Conservation (phyloP, 148 eudicot genomes). For the Fagopyrum homotropicum region DNA sequence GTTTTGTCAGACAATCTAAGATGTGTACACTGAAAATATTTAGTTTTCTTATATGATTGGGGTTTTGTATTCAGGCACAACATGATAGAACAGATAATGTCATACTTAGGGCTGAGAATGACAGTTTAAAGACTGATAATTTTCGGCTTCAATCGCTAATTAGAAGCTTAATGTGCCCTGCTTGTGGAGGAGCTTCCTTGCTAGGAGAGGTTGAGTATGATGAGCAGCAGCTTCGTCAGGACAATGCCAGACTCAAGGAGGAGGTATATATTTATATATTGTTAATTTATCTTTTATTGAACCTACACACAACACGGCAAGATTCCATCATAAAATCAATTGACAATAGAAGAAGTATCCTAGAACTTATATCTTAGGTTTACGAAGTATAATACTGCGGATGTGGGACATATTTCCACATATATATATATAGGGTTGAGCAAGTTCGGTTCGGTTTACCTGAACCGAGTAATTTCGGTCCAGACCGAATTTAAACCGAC, state of each 20-base stretch:
- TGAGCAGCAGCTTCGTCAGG: constrained; percentile 84
- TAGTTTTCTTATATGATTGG: not conserved
- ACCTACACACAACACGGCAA: no score
- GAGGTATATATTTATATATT: constrained; percentile 44
- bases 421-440: no score
- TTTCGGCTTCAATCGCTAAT: constrained; percentile 71
- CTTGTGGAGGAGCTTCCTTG: constrained; percentile 80
- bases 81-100: constrained; percentile 85
- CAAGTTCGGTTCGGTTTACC: no score
- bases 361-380: no score
- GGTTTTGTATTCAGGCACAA: constrained; percentile 54
- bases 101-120: constrained; percentile 75
- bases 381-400: no score
- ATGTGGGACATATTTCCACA: no score
- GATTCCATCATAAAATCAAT: no score
- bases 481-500: no score
- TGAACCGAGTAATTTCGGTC: no score
- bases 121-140: constrained; percentile 75
- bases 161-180: constrained; percentile 65
- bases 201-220: constrained; percentile 68
- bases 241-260: constrained; percentile 84
- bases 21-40: no score
- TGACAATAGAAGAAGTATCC: no score
- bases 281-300: not conserved
- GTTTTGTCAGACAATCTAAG: not conserved